These are phyloP conservation scores for Miamiensis avidus DNA, from an alignment of 169 alveolate genomes.

Conservation along the genomic window DNA sequence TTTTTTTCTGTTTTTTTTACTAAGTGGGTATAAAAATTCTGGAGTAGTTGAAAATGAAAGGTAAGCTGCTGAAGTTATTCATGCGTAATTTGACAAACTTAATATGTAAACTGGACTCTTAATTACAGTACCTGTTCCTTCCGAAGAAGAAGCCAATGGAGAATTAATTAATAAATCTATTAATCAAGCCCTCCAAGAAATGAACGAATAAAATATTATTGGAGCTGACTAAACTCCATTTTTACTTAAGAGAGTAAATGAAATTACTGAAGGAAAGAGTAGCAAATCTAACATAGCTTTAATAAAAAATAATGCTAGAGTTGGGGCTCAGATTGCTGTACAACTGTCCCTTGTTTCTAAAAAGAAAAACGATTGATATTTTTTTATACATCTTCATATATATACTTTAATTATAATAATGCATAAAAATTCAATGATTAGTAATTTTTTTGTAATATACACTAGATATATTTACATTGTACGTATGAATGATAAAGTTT, in stretches of 20 bases:
- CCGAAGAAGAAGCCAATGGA: constrained; percentile 64
- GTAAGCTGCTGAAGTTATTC: constrained; percentile 70
- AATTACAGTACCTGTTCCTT: constrained; percentile 80
- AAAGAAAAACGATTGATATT: not conserved
- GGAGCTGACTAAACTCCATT: constrained; percentile 87
- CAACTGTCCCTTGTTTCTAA: constrained; percentile 21
- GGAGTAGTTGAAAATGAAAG: constrained; percentile 54
- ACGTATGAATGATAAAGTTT: no score
- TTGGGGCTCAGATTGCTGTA: constrained; percentile 75
- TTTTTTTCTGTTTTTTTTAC: not conserved
- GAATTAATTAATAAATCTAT: constrained; percentile 62
- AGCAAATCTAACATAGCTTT: constrained; percentile 76
- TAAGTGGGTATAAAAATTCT: constrained; percentile 52
- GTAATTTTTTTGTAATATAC: no score
- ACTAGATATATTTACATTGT: no score
- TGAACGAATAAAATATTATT: constrained; percentile 51
- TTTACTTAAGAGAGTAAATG: constrained; percentile 82
- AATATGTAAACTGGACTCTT: constrained; percentile 68
- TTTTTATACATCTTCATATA: no score
- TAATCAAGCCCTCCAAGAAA: constrained; percentile 69
- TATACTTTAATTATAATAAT: no score
- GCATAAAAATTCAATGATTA: no score
- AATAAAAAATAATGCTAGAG: constrained; percentile 79
- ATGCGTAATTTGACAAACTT: constrained; percentile 47
- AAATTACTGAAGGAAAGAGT: constrained; percentile 81